Conservation (phyloP, 2,329 filamentous ascomycete species). For the Cadophora gregata region DNA sequence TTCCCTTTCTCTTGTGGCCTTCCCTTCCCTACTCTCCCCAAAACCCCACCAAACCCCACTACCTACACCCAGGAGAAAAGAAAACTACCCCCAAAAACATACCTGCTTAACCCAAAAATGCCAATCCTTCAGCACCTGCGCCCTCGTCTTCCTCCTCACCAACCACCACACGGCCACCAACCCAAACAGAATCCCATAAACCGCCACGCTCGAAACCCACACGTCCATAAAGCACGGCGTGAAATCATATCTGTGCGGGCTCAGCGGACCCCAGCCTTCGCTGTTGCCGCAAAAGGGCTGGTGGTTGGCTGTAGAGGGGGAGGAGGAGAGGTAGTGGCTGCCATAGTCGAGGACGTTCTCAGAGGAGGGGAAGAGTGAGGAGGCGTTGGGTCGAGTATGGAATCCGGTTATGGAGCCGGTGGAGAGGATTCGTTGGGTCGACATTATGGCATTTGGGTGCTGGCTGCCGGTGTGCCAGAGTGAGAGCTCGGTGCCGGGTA, state of each 20-base stretch:
- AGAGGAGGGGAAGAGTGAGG: slow-evolving; percentile 45
- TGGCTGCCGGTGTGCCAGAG: slow-evolving; percentile 12
- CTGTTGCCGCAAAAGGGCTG: slow-evolving; percentile 86
- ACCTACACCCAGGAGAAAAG: background rate
- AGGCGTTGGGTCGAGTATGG: slow-evolving; percentile 49
- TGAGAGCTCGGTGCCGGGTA: too few relatives aligned
- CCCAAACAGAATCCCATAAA: slow-evolving; percentile 80
- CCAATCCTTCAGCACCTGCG: slow-evolving; percentile 79
- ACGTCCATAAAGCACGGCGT: slow-evolving; percentile 97
- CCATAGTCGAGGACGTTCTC: slow-evolving; percentile 43
- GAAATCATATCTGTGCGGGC: slow-evolving; percentile 86
- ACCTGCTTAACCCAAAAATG: slow-evolving; percentile 95
- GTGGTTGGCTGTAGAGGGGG: slow-evolving; percentile 37
- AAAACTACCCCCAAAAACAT: slow-evolving; percentile 49
- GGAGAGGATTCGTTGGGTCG: slow-evolving; percentile 43
- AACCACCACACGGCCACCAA: slow-evolving; percentile 81
- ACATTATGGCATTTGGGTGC: slow-evolving; percentile 16
- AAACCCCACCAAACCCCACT: background rate
- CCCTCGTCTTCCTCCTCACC: slow-evolving; percentile 69
- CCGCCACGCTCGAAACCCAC: slow-evolving; percentile 79
- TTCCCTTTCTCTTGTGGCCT: background rate
- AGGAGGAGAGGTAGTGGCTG: slow-evolving; percentile 62
- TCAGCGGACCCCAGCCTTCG: slow-evolving; percentile 96
- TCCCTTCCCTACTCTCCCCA: background rate
- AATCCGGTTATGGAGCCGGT: slow-evolving; percentile 68